phyloP scores from a whole-genome alignment of 495 filamentous ascomycete genomes.

The Xylaria palmicola region DNA sequence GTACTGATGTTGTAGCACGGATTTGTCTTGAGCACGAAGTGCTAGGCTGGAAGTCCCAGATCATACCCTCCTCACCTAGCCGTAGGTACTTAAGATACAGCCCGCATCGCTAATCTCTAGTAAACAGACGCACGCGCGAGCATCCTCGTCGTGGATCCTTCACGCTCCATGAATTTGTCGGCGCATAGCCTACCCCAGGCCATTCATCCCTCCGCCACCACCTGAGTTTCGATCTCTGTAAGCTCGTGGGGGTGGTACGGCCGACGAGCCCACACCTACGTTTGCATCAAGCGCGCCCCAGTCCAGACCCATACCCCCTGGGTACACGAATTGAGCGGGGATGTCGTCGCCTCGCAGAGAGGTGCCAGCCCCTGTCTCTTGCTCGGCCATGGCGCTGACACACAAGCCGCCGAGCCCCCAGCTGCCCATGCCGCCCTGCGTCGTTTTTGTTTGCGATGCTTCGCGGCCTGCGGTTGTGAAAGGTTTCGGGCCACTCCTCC shows the following conservation, averaged over 20 bases:
- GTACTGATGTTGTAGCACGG: too few relatives aligned
- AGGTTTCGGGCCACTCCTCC: neutral
- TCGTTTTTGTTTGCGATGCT: neutral
- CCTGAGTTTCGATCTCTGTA: neutral
- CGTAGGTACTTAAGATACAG: too few relatives aligned
- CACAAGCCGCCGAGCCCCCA: slow-evolving; percentile 1
- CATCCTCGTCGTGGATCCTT: too few relatives aligned
- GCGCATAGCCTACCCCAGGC: neutral
- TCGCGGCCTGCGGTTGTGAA: neutral
- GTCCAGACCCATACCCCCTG: neutral
- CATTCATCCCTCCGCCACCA: neutral
- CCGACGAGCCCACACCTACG: neutral
- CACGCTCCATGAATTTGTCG: neutral
- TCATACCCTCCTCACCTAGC: too few relatives aligned
- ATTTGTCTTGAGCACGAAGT: too few relatives aligned
- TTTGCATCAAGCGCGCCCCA: neutral
- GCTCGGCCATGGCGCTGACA: neutral
- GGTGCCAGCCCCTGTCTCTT: neutral
- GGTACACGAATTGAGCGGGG: neutral
- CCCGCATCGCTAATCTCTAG: too few relatives aligned
- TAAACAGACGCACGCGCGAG: too few relatives aligned
- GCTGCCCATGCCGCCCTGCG: neutral
- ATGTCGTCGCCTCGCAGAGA: neutral
- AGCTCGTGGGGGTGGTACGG: neutral
- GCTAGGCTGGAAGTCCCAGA: too few relatives aligned